These are phyloP conservation scores for Pistacia integerrima DNA, from an alignment of 345 rosid species.

Conservation along the genomic window DNA sequence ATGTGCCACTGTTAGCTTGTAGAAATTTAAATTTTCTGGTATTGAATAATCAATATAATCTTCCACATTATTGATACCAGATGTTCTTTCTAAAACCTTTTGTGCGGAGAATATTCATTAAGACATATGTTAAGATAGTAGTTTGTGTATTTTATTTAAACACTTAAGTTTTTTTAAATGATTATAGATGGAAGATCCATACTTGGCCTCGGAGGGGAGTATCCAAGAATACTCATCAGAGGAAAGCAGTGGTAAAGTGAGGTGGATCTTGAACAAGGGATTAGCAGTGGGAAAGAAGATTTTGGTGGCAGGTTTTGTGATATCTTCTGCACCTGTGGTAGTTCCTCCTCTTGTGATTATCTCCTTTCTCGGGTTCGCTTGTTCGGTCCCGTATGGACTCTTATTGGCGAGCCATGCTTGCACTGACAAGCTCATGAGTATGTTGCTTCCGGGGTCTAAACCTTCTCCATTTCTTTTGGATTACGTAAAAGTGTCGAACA, in stretches of 20 bases:
- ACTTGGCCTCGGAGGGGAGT: constrained; percentile 30
- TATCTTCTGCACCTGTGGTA: constrained; percentile 61
- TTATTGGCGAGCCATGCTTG: constrained; percentile 70
- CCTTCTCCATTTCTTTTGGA: constrained; percentile 20
- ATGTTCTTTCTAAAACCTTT: no score
- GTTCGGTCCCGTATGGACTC: constrained; percentile 62
- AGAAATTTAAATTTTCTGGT: no score
- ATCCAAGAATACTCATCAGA: constrained; percentile 27
- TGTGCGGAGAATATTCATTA: neutral
- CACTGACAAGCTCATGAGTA: constrained; percentile 69
- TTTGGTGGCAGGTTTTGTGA: constrained; percentile 48
- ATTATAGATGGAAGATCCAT: constrained; percentile 42
- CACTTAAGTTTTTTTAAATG: neutral
- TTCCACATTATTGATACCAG: no score
- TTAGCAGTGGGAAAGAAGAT: constrained; percentile 56
- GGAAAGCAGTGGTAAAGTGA: constrained; percentile 33
- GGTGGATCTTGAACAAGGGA: constrained; percentile 56
- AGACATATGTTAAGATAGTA: no score
- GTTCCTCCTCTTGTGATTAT: constrained; percentile 68
- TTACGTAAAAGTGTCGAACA: neutral
- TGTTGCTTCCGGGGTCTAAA: constrained; percentile 50
- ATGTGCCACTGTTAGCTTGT: no score
- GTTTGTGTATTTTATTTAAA: neutral
- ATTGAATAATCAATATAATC: no score
- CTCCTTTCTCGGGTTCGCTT: constrained; percentile 55